Conservation (phyloP, 495 filamentous ascomycete genomes). For the Wilcoxina mikolae region DNA sequence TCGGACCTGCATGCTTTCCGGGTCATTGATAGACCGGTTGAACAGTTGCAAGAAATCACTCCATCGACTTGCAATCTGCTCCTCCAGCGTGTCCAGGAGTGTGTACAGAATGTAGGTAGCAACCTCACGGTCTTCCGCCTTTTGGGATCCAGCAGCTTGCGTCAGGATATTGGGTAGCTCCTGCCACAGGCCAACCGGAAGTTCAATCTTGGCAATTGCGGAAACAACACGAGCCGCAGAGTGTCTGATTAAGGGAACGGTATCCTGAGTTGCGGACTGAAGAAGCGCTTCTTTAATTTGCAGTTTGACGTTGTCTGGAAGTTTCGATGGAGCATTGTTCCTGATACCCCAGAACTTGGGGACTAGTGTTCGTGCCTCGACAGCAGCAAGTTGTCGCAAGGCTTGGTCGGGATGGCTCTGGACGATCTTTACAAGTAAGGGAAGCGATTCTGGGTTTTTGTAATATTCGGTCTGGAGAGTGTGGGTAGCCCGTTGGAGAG, state of each 20-base stretch:
- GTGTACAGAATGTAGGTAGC: constrained; percentile 86
- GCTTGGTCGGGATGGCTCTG: constrained; percentile 54
- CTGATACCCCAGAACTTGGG: constrained; percentile 62
- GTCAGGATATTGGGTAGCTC: constrained; percentile 63
- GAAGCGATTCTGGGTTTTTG: constrained; percentile 63
- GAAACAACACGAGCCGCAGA: constrained; percentile 78
- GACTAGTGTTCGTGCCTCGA: constrained; percentile 69
- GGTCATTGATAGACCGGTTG: constrained; percentile 72
- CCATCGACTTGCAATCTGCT: constrained; percentile 61
- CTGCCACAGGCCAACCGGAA: constrained; percentile 73
- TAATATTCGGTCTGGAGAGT: constrained; percentile 85
- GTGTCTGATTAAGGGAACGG: constrained; percentile 59
- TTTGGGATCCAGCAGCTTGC: constrained; percentile 52
- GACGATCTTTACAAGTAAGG: constrained; percentile 71
- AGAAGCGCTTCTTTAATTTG: constrained; percentile 68
- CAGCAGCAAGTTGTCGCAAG: constrained; percentile 75
- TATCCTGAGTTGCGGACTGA: constrained; percentile 63
- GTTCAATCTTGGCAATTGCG: constrained; percentile 69
- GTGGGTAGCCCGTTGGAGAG: constrained; percentile 78
- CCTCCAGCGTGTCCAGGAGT: constrained; percentile 69
- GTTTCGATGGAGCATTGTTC: constrained; percentile 25
- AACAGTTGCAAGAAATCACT: constrained; percentile 69
- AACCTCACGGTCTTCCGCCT: constrained; percentile 70
- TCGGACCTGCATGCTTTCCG: constrained; percentile 77
- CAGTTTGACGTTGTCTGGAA: constrained; percentile 42